Evolutionary conservation across 371 early-diverging fungal genomes (phyloP).

Genomic region (Capniomyces stellatus): DNA sequence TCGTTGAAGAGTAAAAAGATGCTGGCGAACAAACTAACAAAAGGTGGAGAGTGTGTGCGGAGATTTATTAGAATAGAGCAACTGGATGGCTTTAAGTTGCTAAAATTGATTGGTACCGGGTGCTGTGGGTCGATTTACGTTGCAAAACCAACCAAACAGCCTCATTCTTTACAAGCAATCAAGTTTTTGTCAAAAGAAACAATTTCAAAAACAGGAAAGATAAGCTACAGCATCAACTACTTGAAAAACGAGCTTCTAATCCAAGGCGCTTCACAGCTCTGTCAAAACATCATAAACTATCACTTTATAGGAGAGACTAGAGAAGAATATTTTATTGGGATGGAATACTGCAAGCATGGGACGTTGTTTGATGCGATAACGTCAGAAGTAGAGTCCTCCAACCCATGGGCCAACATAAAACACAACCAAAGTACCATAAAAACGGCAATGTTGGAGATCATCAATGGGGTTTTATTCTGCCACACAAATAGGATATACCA

Average conservation of each 20-base stretch:
- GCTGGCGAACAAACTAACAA: no score
- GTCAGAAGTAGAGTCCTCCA: slow-evolving; percentile 13
- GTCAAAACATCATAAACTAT: slow-evolving; percentile 52
- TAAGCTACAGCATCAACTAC: background rate
- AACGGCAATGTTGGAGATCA: slow-evolving; percentile 26
- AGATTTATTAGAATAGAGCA: no score
- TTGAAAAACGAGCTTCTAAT: slow-evolving; percentile 38
- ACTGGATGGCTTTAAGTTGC: no score
- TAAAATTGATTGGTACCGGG: background rate
- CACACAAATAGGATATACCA: slow-evolving; percentile 31
- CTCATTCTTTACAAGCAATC: background rate
- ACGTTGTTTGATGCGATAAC: slow-evolving; percentile 95
- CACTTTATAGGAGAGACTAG: slow-evolving; percentile 46
- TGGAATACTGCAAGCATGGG: slow-evolving; percentile 88
- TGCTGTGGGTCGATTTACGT: background rate
- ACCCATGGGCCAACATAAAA: slow-evolving; percentile 10
- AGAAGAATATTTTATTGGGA: slow-evolving; percentile 55
- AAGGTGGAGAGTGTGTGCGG: no score
- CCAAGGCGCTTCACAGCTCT: slow-evolving; percentile 38
- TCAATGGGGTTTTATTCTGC: slow-evolving; percentile 31
- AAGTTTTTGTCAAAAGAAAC: background rate
- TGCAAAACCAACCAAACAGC: background rate
- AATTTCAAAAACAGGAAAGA: slow-evolving; percentile 29
- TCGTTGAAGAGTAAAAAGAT: no score
- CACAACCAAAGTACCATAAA: slow-evolving; percentile 21